These are phyloP conservation scores for Colletotrichum sp. DNA, from an alignment of 2,329 filamentous ascomycete genomes.

Conservation along the genomic window DNA sequence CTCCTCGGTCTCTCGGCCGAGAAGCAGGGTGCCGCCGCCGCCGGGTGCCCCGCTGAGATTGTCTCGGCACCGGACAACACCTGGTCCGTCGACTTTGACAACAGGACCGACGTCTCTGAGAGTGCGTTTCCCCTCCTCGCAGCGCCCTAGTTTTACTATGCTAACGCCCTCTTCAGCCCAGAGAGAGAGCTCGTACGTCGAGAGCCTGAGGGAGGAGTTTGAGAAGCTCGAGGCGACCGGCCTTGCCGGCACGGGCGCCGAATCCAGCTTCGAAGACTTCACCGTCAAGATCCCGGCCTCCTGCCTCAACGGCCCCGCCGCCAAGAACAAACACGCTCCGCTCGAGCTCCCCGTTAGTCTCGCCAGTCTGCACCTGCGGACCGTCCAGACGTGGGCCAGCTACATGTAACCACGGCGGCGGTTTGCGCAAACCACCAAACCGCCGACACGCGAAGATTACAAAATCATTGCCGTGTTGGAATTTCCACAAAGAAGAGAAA, in stretches of 20 bases:
- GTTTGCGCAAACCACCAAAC: constrained; percentile 6
- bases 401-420: constrained; percentile 17
- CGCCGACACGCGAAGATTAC: constrained; percentile 12
- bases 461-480: constrained; percentile 7
- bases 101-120: constrained; percentile 18
- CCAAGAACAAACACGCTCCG: constrained; percentile 5
- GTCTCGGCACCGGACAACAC: constrained; percentile 3
- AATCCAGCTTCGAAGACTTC: constrained; percentile 2
- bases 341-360: constrained; percentile 16
- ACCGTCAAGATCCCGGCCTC: constrained; percentile 12
- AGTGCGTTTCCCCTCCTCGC: neutral
- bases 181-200: constrained; percentile 13
- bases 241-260: constrained; percentile 9
- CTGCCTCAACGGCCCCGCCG: neutral
- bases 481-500: neutral
- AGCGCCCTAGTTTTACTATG: too few relatives aligned
- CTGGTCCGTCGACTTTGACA: constrained; percentile 7
- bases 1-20: constrained; percentile 11
- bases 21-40: constrained; percentile 6
- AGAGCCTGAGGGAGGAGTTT: neutral
- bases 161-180: neutral
- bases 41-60: constrained; percentile 1
- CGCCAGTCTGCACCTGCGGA: constrained; percentile 16
- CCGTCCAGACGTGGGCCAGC: constrained; percentile 11
- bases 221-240: constrained; percentile 4